These are phyloP conservation scores for Cystofilobasidium ferigula DNA, from an alignment of 768 basidiomycete species.

Conservation along the genomic window DNA sequence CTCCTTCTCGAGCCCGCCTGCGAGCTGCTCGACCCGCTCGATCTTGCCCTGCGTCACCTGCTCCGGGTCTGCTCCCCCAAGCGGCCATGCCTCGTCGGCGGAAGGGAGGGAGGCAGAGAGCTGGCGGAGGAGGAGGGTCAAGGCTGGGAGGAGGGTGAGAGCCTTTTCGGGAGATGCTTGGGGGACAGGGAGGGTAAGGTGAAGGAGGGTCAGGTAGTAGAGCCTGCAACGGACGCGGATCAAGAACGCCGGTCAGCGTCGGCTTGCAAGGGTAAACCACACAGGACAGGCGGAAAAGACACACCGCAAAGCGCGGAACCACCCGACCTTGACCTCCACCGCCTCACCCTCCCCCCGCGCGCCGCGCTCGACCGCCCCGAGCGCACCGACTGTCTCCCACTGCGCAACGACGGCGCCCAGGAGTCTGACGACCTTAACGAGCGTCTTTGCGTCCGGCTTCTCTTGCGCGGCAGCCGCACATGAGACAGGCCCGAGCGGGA, in stretches of 20 bases:
- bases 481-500: not conserved
- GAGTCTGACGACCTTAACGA: not conserved
- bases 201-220: not conserved
- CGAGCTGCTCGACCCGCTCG: constrained; percentile 46
- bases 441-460: not conserved
- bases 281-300: not conserved
- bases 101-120: constrained; percentile 46
- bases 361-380: not conserved
- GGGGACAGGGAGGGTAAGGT: constrained; percentile 38
- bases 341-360: constrained; percentile 48
- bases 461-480: too few relatives aligned
- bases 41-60: constrained; percentile 44
- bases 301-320: constrained; percentile 35
- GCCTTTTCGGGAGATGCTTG: constrained; percentile 53
- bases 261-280: too few relatives aligned
- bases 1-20: constrained; percentile 44
- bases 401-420: not conserved
- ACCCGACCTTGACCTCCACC: constrained; percentile 42
- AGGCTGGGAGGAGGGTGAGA: constrained; percentile 58
- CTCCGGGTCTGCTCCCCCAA: constrained; percentile 42
- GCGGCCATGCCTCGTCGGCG: constrained; percentile 28
- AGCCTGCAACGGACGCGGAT: too few relatives aligned
- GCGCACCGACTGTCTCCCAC: constrained; percentile 19
- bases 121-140: constrained; percentile 63
- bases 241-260: too few relatives aligned